Percentiles rank a stretch among this genome's conserved stretches.
These are phyloP conservation scores for Trichoderma cornu-damae DNA, from an alignment of 2,329 filamentous ascomycete species.

Conservation along the genomic window DNA sequence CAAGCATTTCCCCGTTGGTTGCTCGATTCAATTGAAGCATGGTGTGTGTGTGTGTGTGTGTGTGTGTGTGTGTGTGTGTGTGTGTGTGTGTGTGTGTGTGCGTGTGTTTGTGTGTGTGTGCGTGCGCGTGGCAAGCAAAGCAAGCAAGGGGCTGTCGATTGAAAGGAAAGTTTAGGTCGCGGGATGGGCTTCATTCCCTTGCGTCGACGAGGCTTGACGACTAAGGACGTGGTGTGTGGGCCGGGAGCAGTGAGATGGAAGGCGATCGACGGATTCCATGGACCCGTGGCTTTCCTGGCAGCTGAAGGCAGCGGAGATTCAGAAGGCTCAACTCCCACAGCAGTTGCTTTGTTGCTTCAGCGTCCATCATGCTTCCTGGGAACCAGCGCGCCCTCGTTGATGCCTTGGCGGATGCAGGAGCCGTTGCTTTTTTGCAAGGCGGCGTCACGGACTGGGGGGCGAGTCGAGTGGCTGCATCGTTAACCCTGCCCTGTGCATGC, in stretches of 20 bases:
- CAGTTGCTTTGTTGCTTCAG: not conserved
- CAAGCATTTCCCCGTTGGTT: slow-evolving; percentile 17
- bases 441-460: not conserved
- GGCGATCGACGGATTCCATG: slow-evolving; percentile 13
- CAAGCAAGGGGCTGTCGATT: slow-evolving; percentile 17
- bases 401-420: not conserved
- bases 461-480: not conserved
- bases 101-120: no score
- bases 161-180: slow-evolving; percentile 17
- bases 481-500: slow-evolving; percentile 15
- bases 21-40: not conserved
- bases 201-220: slow-evolving; percentile 16
- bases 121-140: not conserved
- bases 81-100: no score
- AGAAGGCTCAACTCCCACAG: not conserved
- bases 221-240: slow-evolving; percentile 11
- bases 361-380: slow-evolving; percentile 5
- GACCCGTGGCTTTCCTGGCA: no score
- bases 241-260: slow-evolving; percentile 9
- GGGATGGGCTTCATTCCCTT: slow-evolving; percentile 18
- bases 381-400: not conserved
- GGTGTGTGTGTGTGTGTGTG: no score
- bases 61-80: no score
- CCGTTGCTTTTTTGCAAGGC: not conserved
- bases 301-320: no score